These are phyloP conservation scores for Pseudozyma tsukubaensis DNA, from an alignment of 1,284 basidiomycete species.

Conservation along the genomic window DNA sequence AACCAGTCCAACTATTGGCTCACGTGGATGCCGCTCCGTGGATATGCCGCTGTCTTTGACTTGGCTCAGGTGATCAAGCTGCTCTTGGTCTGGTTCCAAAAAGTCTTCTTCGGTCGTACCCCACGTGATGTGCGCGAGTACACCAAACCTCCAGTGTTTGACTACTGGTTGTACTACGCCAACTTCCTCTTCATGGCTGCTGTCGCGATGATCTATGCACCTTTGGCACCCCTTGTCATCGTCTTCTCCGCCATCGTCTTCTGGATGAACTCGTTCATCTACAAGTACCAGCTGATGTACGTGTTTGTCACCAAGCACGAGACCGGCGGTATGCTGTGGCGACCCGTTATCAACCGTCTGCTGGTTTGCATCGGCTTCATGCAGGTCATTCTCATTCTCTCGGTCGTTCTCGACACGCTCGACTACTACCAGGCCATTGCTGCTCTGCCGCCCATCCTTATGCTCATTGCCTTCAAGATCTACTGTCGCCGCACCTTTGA, in stretches of 20 bases:
- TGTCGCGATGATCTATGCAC: conserved; percentile 64
- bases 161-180: conserved; percentile 85
- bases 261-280: conserved; percentile 60
- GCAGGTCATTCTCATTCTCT: conserved; percentile 65
- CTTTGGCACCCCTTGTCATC: conserved; percentile 61
- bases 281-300: conserved; percentile 69
- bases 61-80: conserved; percentile 94
- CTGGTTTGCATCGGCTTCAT: conserved; percentile 65
- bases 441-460: conserved; percentile 61
- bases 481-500: conserved; percentile 62
- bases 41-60: conserved; percentile 92
- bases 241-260: conserved; percentile 59
- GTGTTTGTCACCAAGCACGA: conserved; percentile 68
- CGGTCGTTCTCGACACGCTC: conserved; percentile 53
- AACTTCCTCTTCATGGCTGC: conserved; percentile 65
- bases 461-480: conserved; percentile 63
- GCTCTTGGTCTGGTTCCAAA: conserved; percentile 85
- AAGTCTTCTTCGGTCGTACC: conserved; percentile 85
- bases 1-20: conserved; percentile 67
- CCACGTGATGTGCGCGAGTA: conserved; percentile 95
- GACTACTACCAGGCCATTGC: conserved; percentile 58
- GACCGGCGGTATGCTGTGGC: conserved; percentile 68
- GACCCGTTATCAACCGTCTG: conserved; percentile 63
- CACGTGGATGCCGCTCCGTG: conserved; percentile 75
- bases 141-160: conserved; percentile 93